phyloP scores from a whole-genome alignment of 2,329 filamentous ascomycete species.

The Arachnomyces sp. region DNA sequence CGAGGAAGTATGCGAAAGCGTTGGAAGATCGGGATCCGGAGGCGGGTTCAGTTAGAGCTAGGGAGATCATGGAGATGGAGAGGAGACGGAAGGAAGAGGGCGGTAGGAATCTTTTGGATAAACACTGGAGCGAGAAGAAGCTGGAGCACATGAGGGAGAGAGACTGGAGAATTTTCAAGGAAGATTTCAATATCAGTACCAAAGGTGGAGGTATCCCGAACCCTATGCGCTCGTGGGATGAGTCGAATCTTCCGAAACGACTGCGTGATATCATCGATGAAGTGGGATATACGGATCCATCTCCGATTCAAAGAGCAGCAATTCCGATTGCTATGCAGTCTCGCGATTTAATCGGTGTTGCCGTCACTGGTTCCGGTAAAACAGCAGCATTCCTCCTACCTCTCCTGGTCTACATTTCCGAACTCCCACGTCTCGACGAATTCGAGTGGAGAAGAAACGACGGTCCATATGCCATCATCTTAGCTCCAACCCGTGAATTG shows the following conservation, averaged over 20 bases:
- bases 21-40: constrained; percentile 69
- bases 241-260: constrained; percentile 69
- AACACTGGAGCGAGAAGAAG: constrained; percentile 92
- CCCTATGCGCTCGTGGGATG: constrained; percentile 89
- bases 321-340: constrained; percentile 92
- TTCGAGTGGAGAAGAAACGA: constrained; percentile 80
- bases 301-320: constrained; percentile 84
- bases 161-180: constrained; percentile 99
- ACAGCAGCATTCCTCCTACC: constrained; percentile 92
- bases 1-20: constrained; percentile 55
- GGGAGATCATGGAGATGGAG: constrained; percentile 79
- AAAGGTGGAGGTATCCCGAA: constrained; percentile 90
- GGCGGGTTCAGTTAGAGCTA: constrained; percentile 67
- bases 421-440: constrained; percentile 77
- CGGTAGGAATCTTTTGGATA: constrained; percentile 67
- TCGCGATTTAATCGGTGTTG: constrained; percentile 94
- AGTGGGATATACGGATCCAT: constrained; percentile 87
- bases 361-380: constrained; percentile 96
- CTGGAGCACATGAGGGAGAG: constrained; percentile 91
- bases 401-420: constrained; percentile 86
- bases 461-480: constrained; percentile 92
- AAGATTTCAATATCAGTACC: constrained; percentile 93
- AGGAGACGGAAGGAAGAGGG: constrained; percentile 66
- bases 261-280: constrained; percentile 73
- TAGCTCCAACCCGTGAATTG: constrained; percentile 92